Conservation (phyloP, 352 stramenopile genomes). For the Pythium brachiatum region DNA sequence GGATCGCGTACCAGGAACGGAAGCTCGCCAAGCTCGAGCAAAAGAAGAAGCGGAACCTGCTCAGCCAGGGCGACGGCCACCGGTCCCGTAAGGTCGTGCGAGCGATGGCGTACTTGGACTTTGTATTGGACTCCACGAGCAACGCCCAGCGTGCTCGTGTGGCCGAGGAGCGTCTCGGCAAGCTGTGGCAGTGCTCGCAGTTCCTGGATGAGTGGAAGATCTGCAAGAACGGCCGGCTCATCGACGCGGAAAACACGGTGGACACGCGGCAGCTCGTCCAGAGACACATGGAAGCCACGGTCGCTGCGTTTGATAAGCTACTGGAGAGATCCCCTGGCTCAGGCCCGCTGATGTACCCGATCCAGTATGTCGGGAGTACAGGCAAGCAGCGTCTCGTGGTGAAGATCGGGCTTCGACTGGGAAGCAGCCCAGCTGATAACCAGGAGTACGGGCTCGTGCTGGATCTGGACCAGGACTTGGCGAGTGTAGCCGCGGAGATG, state of each 20-base stretch:
- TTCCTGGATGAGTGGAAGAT: slow-evolving; percentile 74
- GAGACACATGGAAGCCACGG: slow-evolving; percentile 45
- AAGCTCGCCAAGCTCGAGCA: slow-evolving; percentile 46
- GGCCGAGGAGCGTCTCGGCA: slow-evolving; percentile 52
- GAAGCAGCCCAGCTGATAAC: slow-evolving; percentile 42
- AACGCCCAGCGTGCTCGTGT: slow-evolving; percentile 30
- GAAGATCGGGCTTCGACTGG: slow-evolving; percentile 45
- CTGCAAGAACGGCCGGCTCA: slow-evolving; percentile 57
- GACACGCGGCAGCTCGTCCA: slow-evolving; percentile 52
- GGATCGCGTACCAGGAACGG: slow-evolving; percentile 46
- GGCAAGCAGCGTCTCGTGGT: slow-evolving; percentile 40
- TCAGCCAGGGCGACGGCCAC: slow-evolving; percentile 25
- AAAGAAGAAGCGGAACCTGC: slow-evolving; percentile 37
- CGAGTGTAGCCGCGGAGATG: slow-evolving; percentile 7
- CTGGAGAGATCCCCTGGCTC: slow-evolving; percentile 30
- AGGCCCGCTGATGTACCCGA: slow-evolving; percentile 46
- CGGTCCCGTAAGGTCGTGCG: slow-evolving; percentile 54
- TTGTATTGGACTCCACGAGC: slow-evolving; percentile 51
- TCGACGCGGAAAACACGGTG: slow-evolving; percentile 56
- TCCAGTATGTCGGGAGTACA: slow-evolving; percentile 42
- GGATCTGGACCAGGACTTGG: slow-evolving; percentile 51
- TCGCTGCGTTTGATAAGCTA: slow-evolving; percentile 48
- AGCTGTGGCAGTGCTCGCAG: slow-evolving; percentile 75
- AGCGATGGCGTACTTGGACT: slow-evolving; percentile 59
- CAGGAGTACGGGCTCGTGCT: slow-evolving; percentile 65